Base-by-base conservation (phyloP, 2,329 filamentous ascomycete genomes). In the Fusarium miscanthi region DNA sequence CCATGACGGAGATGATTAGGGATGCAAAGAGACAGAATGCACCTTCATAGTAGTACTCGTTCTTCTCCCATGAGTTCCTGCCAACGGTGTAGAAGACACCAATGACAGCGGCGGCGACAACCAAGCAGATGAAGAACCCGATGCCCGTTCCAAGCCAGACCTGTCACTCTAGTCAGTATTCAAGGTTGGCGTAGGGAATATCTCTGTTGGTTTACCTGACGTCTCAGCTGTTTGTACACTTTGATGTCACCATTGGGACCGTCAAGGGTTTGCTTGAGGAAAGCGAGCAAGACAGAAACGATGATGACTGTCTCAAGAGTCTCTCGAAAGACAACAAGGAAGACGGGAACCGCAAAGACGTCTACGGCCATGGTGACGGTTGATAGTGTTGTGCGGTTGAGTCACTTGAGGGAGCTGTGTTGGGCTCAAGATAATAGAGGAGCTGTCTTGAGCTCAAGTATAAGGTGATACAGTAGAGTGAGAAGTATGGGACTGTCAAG, bases 241-340 rank as follows among this genome's bases (percentile, higher is more conserved):
- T 76, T 78, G 9, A 82, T 82, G 83, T 94, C 91, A 66, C 87
- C 82, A 61, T 90, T 86, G 14, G 91, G 89, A 2, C 89, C 89
- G 66, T 85, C 85, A 41, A 97, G 87, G 6, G 92, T 93, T 80
- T 96, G 93, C 81, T 95, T 96, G 65, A 97, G 84, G 80, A 96
- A 97, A 27, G 94, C 90, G 43, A 97, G 88, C 38, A 97, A 85
- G n/a, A 97, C 92, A 0, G 94, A 95, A 70, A 97, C 90, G 76
- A 97, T 93, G 78, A 97, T 94, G 77, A 89, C 91, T 2, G 92
- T 93, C 85, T 97, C 94, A 52, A 97, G 85, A 45, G 90, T 90
- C 84, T 97, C 94, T 78, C 94, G 91, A 80, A 97, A 96, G 83
- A 93, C 91, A 80, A 97, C 93, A 84, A 97, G 95, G 85, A 97